These are phyloP conservation scores for Pestalotiopsis sp. DNA, from an alignment of 2,329 filamentous ascomycete genomes.

Conservation along the genomic window DNA sequence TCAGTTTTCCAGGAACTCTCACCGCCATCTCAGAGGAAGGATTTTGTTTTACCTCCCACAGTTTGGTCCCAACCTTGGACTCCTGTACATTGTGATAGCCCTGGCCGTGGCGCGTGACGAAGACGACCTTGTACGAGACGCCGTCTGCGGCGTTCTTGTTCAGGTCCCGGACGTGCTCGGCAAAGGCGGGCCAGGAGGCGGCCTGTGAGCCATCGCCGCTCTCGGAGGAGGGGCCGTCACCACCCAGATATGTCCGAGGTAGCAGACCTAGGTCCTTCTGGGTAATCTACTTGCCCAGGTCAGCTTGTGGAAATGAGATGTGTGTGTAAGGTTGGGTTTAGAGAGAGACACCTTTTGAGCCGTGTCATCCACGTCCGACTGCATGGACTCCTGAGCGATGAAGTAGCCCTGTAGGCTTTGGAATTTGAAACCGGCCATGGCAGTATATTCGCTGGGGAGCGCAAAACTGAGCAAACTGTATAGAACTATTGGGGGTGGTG, in stretches of 20 bases:
- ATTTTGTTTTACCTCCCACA: slow-evolving; percentile 12
- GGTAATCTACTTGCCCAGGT: not conserved
- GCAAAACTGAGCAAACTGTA: no score
- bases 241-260: not conserved
- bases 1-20: not conserved
- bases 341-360: not conserved
- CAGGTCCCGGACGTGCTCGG: slow-evolving; percentile 9
- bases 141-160: slow-evolving; percentile 10
- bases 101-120: slow-evolving; percentile 15
- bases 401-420: not conserved
- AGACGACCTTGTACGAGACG: slow-evolving; percentile 16
- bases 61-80: slow-evolving; percentile 13
- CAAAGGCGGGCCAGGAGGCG: slow-evolving; percentile 12
- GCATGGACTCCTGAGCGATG: not conserved
- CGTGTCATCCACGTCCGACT: not conserved
- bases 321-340: not conserved
- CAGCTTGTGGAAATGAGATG: not conserved
- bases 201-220: not conserved
- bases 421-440: not conserved
- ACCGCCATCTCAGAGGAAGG: not conserved
- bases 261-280: slow-evolving; percentile 3
- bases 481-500: not conserved
- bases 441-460: not conserved
- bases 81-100: slow-evolving; percentile 15
- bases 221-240: not conserved